Conservation (phyloP, 106 monocot species). For the Dendrobium nobile region DNA sequence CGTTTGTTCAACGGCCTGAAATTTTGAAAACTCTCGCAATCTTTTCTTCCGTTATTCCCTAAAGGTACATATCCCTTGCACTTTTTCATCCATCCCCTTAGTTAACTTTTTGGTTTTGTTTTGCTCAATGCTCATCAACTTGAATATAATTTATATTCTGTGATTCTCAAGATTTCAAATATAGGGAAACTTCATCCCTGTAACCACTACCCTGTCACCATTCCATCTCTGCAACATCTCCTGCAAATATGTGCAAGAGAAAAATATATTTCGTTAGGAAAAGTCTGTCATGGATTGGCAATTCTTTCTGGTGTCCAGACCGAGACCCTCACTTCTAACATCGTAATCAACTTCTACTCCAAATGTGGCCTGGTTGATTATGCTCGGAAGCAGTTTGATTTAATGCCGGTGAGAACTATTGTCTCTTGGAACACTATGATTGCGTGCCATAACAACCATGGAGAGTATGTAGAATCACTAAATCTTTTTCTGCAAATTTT, state of each 20-base stretch:
- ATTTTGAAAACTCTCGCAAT: too few species aligned
- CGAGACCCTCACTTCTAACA: slow-evolving; percentile 45
- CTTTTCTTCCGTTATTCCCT: too few species aligned
- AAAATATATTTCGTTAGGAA: slow-evolving; percentile 24
- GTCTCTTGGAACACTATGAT: slow-evolving; percentile 18
- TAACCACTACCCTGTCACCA: background rate
- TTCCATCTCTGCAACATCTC: slow-evolving; percentile 20
- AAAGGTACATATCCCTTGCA: background rate
- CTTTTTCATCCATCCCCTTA: background rate
- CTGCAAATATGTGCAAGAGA: slow-evolving; percentile 43
- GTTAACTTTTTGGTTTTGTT: too few species aligned
- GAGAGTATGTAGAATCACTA: slow-evolving; percentile 7
- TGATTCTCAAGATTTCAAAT: background rate
- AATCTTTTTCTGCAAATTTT: slow-evolving; percentile 3
- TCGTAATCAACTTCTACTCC: slow-evolving; percentile 19
- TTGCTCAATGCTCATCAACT: too few species aligned
- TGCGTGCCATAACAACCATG: slow-evolving; percentile 11
- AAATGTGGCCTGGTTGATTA: background rate
- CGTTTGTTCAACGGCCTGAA: too few species aligned
- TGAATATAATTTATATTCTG: background rate
- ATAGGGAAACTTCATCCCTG: slow-evolving; percentile 7
- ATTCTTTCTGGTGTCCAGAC: slow-evolving; percentile 33
- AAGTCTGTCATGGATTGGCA: slow-evolving; percentile 44
- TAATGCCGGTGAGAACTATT: slow-evolving; percentile 15
- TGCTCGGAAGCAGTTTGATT: slow-evolving; percentile 40